A percentile compares a stretch with the other conserved stretches of the same genome.
These are phyloP conservation scores for Fonsecaea multimorphosa DNA, from an alignment of 2,329 filamentous ascomycete species.

Conservation along the genomic window DNA sequence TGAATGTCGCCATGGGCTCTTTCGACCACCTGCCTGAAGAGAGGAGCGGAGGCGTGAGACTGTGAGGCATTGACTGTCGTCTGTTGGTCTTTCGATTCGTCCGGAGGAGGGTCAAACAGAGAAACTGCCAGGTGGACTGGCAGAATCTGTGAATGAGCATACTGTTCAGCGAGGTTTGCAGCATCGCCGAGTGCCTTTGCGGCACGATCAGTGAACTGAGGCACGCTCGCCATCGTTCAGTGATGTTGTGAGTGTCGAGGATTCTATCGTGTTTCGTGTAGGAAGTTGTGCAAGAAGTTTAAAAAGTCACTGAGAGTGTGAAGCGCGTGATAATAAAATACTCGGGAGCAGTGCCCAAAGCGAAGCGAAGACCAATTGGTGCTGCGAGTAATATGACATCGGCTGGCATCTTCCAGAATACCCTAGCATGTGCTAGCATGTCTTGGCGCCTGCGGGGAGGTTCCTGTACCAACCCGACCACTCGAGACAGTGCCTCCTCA, in stretches of 20 bases:
- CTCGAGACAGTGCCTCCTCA: background rate
- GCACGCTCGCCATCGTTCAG: conserved; percentile 43
- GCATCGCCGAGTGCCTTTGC: conserved; percentile 89
- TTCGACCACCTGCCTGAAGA: conserved; percentile 94
- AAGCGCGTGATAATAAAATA: conserved; percentile 11
- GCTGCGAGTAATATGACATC: conserved; percentile 23
- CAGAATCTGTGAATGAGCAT: conserved; percentile 86
- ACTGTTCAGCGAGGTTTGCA: conserved; percentile 84
- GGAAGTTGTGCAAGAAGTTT: background rate
- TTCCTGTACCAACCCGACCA: conserved; percentile 4
- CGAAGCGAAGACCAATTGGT: background rate
- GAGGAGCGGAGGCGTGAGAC: conserved; percentile 67
- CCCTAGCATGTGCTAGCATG: conserved; percentile 22
- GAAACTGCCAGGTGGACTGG: conserved; percentile 82
- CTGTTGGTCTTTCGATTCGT: conserved; percentile 79
- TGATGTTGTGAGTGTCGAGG: conserved; percentile 9
- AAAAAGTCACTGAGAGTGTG: conserved; percentile 1
- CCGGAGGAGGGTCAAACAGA: conserved; percentile 53
- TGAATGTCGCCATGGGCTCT: conserved; percentile 92
- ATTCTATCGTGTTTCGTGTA: conserved; percentile 18
- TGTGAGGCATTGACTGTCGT: conserved; percentile 68
- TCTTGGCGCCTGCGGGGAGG: conserved; percentile 20
- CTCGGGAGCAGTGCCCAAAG: conserved; percentile 10
- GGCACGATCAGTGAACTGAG: conserved; percentile 88
- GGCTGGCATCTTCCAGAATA: conserved; percentile 31